These are phyloP conservation scores for Botrytis hyacinthi DNA, from an alignment of 2,329 filamentous ascomycete genomes.

Conservation along the genomic window DNA sequence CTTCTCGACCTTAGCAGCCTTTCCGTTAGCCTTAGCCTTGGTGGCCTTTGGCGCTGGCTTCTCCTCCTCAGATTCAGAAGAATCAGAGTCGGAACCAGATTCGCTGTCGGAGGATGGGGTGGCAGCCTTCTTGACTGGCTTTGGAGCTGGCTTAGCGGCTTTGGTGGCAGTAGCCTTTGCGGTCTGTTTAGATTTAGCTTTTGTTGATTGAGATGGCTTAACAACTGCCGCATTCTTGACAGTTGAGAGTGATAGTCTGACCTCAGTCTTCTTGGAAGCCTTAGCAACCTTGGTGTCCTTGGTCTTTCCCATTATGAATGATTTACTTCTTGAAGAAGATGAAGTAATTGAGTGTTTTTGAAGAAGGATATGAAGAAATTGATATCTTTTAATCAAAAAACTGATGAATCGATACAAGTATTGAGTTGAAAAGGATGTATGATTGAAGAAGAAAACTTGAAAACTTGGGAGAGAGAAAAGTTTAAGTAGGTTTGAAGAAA, in stretches of 20 bases:
- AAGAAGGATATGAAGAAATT: background rate
- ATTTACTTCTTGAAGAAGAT: constrained; percentile 11
- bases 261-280: constrained; percentile 52
- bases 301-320: constrained; percentile 60
- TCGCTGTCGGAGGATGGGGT: constrained; percentile 43
- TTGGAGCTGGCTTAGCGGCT: constrained; percentile 22
- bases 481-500: constrained; percentile 20
- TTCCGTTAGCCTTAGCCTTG: constrained; percentile 22
- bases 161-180: constrained; percentile 53
- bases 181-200: constrained; percentile 64
- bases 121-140: constrained; percentile 44
- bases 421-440: constrained; percentile 17
- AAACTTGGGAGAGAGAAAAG: constrained; percentile 24
- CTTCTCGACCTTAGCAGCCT: constrained; percentile 33
- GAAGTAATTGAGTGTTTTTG: background rate
- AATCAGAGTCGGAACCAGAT: constrained; percentile 35
- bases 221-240: constrained; percentile 66
- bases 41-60: constrained; percentile 29
- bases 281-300: constrained; percentile 63
- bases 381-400: background rate
- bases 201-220: constrained; percentile 65
- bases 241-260: constrained; percentile 48
- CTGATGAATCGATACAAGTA: background rate
- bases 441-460: constrained; percentile 24
- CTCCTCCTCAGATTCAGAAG: constrained; percentile 38